Evolutionary conservation across 768 basidiomycete species (phyloP), one percentile per base, ranked within the genome.

Genomic region (Rhizopogon sp.): DNA sequence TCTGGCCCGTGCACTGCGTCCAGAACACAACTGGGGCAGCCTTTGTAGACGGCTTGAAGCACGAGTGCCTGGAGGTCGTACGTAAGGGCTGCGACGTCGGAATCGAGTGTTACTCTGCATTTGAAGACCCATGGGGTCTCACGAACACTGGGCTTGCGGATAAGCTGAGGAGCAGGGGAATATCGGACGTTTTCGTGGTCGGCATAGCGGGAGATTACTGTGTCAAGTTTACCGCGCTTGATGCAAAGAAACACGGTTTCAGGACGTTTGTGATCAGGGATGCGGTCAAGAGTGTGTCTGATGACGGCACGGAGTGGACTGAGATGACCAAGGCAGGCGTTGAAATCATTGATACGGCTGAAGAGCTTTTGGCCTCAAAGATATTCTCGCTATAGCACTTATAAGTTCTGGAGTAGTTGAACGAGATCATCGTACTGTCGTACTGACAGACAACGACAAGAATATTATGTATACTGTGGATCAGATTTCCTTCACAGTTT

Each of bases 1-100:
- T 93, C 33, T 93, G 91, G 91, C 90, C 91, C 0, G 83, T 82
- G 59, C 91, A 93, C 65, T 92, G 90, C 61, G 78, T 91, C 22
- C 79, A 79, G 51, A 74, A 74, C 43, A 78, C 78, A 0, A 70
- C 61, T 1, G 91, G 91, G 2, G 79, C 80, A 16, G 79, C 82
- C 60, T 76, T 92, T 42, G 82, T 87, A 29, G 63, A 74, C 3
- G 79, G 76, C 25, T 61, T 92, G n/a, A 66, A 70, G 28, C 64
- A 64, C 37, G 64, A 64, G 41, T 68, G 78, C 43, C 76, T 79
- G 39, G 68, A 72, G 9, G 68, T 82, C 39, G 66, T 80, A 14
- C 67, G 70, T 54, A 85, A 85, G 72, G 88, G 87, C 40, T 74
- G 66, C 5, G 72, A 90, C 56, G 66, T 66, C 1, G 74, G 72